phyloP scores from a whole-genome alignment of 139 green algal genomes.

The Yamagishiella unicocca region DNA sequence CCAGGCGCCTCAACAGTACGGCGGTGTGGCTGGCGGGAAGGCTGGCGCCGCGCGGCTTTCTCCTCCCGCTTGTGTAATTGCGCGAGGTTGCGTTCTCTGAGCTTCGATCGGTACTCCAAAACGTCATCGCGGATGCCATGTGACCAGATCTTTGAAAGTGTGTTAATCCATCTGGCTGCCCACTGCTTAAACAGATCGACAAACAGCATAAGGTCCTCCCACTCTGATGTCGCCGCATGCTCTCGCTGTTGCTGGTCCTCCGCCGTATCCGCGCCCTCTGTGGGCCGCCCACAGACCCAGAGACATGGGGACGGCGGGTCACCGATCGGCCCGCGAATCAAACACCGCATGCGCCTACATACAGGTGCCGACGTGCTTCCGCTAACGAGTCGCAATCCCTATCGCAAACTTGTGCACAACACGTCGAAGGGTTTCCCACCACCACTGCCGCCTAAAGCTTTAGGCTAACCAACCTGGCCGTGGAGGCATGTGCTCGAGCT shows the following conservation, averaged over 20 bases:
- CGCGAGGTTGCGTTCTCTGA: neutral
- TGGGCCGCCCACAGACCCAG: conserved; percentile 1
- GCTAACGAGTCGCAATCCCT: too few relatives aligned
- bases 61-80: neutral
- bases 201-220: conserved; percentile 45
- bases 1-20: neutral
- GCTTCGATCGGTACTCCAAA: conserved; percentile 7
- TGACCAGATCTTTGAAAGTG: neutral
- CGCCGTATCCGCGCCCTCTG: neutral
- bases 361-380: too few relatives aligned
- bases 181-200: conserved; percentile 3
- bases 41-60: neutral
- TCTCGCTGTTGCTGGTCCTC: too few relatives aligned
- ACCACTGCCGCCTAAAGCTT: too few relatives aligned
- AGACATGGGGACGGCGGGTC: neutral
- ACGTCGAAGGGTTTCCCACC: too few relatives aligned
- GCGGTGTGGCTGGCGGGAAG: neutral
- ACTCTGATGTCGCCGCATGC: conserved; percentile 23
- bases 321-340: too few relatives aligned
- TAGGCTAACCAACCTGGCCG: neutral
- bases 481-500: neutral
- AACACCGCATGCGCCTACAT: too few relatives aligned
- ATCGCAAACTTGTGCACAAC: too few relatives aligned
- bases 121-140: conserved; percentile 37
- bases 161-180: neutral